These are phyloP conservation scores for Claviceps africana DNA, from an alignment of 2,329 filamentous ascomycete species.

Conservation along the genomic window DNA sequence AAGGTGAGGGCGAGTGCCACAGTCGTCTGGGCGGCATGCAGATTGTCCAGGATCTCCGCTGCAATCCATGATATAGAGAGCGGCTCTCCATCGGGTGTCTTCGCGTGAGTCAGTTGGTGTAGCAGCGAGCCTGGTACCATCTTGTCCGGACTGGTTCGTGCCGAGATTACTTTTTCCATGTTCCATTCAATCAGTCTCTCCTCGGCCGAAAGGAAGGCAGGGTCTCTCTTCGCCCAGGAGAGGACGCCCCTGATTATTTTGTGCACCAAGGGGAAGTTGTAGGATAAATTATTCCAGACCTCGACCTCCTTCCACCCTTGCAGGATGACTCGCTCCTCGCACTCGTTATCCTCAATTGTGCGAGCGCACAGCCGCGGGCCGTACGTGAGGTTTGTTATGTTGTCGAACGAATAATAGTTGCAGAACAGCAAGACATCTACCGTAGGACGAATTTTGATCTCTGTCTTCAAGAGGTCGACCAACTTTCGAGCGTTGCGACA, in stretches of 20 bases:
- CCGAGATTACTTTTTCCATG: background rate
- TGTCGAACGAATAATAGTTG: constrained; percentile 6
- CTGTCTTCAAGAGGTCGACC: background rate
- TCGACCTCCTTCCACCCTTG: constrained; percentile 3
- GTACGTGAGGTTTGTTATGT: constrained; percentile 2
- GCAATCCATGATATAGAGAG: constrained; percentile 1
- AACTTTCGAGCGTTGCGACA: background rate
- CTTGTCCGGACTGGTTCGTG: background rate
- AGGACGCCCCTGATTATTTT: background rate
- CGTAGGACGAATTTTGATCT: background rate
- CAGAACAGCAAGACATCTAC: constrained; percentile 1
- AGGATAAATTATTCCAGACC: constrained; percentile 2
- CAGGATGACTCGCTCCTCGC: constrained; percentile 3
- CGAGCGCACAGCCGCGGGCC: constrained; percentile 1
- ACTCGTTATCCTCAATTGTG: constrained; percentile 1
- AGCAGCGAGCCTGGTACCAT: constrained; percentile 1
- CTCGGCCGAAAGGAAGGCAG: constrained; percentile 3
- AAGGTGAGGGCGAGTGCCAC: constrained; percentile 3
- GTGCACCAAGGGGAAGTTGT: constrained; percentile 1
- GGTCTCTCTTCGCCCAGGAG: background rate
- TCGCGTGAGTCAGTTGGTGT: constrained; percentile 1
- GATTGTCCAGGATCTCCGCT: constrained; percentile 4
- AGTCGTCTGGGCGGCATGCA: constrained; percentile 4
- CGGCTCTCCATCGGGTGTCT: background rate
- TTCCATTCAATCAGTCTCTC: constrained; percentile 4